A percentile compares a stretch with the other conserved stretches of the same genome.
phyloP scores from a whole-genome alignment of 441 rosid genomes.

The Eutrema salsugineum region DNA sequence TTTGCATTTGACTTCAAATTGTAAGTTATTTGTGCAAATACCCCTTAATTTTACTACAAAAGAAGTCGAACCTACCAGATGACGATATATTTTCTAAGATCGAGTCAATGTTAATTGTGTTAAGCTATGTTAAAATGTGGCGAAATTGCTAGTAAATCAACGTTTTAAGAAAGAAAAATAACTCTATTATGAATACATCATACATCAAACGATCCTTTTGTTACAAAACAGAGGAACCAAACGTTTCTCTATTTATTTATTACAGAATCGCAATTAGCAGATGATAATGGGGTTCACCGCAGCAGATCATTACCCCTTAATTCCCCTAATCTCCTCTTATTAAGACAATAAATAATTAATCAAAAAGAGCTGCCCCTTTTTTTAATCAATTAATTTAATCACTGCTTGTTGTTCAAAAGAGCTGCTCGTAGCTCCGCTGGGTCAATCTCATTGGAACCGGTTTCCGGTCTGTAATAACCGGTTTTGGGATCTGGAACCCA shows the following conservation, averaged over 20 bases:
- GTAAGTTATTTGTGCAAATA: too few relatives aligned
- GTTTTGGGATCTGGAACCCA: constrained; percentile 96
- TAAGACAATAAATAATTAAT: constrained; percentile 6
- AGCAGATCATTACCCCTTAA: constrained; percentile 12
- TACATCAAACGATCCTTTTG: constrained; percentile 4
- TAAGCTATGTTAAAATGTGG: not conserved
- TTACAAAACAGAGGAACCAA: constrained; percentile 6
- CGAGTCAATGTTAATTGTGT: not conserved
- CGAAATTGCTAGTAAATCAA: not conserved
- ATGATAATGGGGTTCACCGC: constrained; percentile 18
- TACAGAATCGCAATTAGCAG: constrained; percentile 6
- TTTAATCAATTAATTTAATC: constrained; percentile 4
- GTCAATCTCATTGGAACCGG: constrained; percentile 64
- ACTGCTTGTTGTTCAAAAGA: constrained; percentile 64
- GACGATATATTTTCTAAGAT: not conserved
- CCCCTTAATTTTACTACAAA: too few relatives aligned
- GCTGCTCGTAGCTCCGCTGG: constrained; percentile 65
- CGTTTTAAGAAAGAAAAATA: not conserved
- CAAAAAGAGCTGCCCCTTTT: not conserved
- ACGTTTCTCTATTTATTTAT: constrained; percentile 1
- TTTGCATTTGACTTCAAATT: too few relatives aligned
- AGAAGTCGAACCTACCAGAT: not conserved
- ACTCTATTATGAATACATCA: constrained; percentile 1
- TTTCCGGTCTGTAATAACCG: constrained; percentile 86
- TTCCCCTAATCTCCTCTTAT: constrained; percentile 14